A percentile compares a stretch with the other conserved stretches of the same genome.
Conservation (phyloP, 2,329 filamentous ascomycete species). For the Grosmannia penicillata region DNA sequence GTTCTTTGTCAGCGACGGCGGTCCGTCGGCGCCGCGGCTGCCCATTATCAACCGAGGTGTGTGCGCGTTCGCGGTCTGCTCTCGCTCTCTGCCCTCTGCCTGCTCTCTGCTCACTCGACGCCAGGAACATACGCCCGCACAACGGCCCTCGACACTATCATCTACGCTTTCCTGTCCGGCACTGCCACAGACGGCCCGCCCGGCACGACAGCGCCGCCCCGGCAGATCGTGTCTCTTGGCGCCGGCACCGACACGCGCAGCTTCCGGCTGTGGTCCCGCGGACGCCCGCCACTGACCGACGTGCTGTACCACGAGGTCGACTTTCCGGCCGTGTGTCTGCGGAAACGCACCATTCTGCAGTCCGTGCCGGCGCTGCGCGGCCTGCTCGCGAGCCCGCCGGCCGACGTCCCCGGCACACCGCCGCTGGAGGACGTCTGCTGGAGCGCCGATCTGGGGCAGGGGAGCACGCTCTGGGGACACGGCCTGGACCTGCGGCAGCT, state of each 20-base stretch:
- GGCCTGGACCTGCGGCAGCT: slow-evolving; percentile 57
- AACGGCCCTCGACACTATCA: slow-evolving; percentile 62
- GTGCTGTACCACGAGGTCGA: slow-evolving; percentile 87
- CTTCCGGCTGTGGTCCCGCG: slow-evolving; percentile 51
- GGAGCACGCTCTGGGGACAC: slow-evolving; percentile 38
- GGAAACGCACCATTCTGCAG: slow-evolving; percentile 44
- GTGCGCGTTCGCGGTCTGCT: slow-evolving; percentile 7
- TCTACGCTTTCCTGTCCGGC: slow-evolving; percentile 51
- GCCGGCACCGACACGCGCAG: slow-evolving; percentile 87
- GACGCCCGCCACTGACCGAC: slow-evolving; percentile 16
- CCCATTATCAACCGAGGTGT: slow-evolving; percentile 90
- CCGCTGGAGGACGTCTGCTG: slow-evolving; percentile 23
- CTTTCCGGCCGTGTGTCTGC: slow-evolving; percentile 58
- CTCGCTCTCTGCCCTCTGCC: no score
- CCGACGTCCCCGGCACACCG: not conserved
- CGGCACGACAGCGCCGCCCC: no score
- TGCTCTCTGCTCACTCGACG: slow-evolving; percentile 14
- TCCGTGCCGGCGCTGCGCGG: slow-evolving; percentile 26
- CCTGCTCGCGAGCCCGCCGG: slow-evolving; percentile 21
- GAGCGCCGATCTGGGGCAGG: slow-evolving; percentile 23
- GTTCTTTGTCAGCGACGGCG: slow-evolving; percentile 42
- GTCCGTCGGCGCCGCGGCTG: slow-evolving; percentile 46
- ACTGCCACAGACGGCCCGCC: slow-evolving; percentile 7
- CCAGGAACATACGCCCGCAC: slow-evolving; percentile 88
- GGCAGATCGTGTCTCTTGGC: slow-evolving; percentile 82